These are phyloP conservation scores for Venturia pyrina DNA, from an alignment of 2,329 filamentous ascomycete species.

Conservation along the genomic window DNA sequence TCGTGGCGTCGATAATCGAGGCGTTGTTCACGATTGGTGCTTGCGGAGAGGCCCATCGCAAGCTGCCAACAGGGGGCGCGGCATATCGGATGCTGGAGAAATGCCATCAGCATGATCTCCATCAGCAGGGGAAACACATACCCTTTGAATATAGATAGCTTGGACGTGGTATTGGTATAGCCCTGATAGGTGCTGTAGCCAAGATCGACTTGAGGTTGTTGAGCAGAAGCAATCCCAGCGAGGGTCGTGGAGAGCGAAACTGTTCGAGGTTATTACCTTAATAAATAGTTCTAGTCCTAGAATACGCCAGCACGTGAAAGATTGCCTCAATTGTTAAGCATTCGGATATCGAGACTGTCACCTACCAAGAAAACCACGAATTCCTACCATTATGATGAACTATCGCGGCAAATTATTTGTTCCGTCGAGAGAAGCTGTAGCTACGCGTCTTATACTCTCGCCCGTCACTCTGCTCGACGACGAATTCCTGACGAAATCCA, in stretches of 20 bases:
- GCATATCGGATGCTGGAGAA: constrained; percentile 20
- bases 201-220: background rate
- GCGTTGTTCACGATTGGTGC: constrained; percentile 8
- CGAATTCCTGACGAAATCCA: background rate
- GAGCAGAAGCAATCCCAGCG: background rate
- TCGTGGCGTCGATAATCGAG: background rate
- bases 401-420: background rate
- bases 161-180: background rate
- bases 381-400: background rate
- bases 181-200: constrained; percentile 6
- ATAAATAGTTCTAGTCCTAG: background rate
- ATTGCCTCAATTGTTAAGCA: no score
- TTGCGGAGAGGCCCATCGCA: constrained; percentile 16
- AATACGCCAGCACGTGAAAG: background rate
- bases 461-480: background rate
- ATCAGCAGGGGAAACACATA: constrained; percentile 13
- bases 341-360: no score
- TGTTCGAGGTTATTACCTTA: background rate
- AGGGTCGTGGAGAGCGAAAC: background rate
- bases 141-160: background rate
- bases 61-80: constrained; percentile 23
- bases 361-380: background rate
- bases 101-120: background rate
- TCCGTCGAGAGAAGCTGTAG: background rate
- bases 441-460: background rate